Base-by-base conservation (phyloP, 768 basidiomycete species). In the Hygrophorus pudorinus region DNA sequence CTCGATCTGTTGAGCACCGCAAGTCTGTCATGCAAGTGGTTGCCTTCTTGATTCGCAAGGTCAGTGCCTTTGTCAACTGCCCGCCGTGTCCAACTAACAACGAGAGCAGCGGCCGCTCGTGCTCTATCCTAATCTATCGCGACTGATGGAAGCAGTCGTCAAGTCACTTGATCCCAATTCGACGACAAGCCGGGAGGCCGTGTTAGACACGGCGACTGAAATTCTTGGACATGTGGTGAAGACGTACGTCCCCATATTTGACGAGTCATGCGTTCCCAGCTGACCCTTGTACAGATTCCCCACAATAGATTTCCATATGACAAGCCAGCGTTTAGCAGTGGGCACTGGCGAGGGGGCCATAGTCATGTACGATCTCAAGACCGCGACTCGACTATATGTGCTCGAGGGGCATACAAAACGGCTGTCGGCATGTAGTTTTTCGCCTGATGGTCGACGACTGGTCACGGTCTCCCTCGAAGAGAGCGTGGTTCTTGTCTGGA, bases 361-460 rank as follows among this genome's bases (percentile, higher is more conserved):
- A 42, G 73, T 90, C 46, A 91, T 96, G 82, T 98, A 96, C 57
- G 96, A 98, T 57, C 73, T 98, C 42, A 96, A 97, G 63, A 91
- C 92, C 0, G 93, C 92, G 0, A 97, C 87, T 1, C 78, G 96
- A 9, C 68, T 98, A 11, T 99, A 97, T 56, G 87, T 99, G 0
- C 77, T 99, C 9, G 93, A 98, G 53, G 84, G 89, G 0, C 93
- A 97, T 65, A 80, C 79, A 57, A 81, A 82, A 55, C 69, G 73
- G 1, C 76, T 91, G 8, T 76, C 86, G 0, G 90, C 89, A 0
- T 83, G 88, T 49, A 87, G 82, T 46, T 98, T 96, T 60, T 94
- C 91, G 6, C 85, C 92, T 0, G 96, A 99, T 54, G 96, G 96
- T 0, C 69, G 92, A 14, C 71, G 96, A 14, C 68, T 98, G 13